Evolutionary conservation across 108 stramenopile genomes (phyloP).

Genomic region (Ochromonas danica): DNA sequence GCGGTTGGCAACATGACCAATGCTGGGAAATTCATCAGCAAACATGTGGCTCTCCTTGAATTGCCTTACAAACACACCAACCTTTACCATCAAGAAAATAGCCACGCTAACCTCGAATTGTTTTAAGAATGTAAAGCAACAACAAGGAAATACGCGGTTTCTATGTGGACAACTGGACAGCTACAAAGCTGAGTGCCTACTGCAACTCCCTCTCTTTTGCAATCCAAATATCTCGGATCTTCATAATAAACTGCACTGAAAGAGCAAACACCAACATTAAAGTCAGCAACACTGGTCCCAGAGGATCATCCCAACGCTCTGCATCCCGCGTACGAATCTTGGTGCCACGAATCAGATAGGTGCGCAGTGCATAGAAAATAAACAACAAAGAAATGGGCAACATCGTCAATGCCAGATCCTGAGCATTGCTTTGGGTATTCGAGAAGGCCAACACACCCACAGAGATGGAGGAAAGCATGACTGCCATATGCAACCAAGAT

Average conservation of each 20-base stretch:
- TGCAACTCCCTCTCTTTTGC: too few species aligned
- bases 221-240: too few species aligned
- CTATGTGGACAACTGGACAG: too few species aligned
- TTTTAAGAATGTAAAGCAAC: too few species aligned
- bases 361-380: conserved; percentile 36
- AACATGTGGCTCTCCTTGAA: too few species aligned
- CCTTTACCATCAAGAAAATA: too few species aligned
- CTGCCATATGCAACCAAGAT: conserved; percentile 68
- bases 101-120: too few species aligned
- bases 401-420: conserved; percentile 10
- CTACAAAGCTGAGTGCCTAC: too few species aligned
- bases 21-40: too few species aligned
- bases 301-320: conserved; percentile 39
- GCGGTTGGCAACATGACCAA: too few species aligned
- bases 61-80: too few species aligned
- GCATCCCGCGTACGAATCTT: conserved; percentile 37
- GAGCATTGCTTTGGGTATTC: background rate
- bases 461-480: conserved; percentile 26
- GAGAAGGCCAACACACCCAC: conserved; percentile 39
- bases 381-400: conserved; percentile 37
- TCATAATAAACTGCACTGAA: conserved; percentile 36
- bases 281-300: conserved; percentile 30
- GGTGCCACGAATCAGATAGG: conserved; percentile 9
- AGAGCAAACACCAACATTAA: conserved; percentile 26
- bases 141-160: too few species aligned